Percentiles rank a stretch among this genome's conserved stretches.
phyloP scores from a whole-genome alignment of 2,329 filamentous ascomycete genomes.

The Nemania serpens region DNA sequence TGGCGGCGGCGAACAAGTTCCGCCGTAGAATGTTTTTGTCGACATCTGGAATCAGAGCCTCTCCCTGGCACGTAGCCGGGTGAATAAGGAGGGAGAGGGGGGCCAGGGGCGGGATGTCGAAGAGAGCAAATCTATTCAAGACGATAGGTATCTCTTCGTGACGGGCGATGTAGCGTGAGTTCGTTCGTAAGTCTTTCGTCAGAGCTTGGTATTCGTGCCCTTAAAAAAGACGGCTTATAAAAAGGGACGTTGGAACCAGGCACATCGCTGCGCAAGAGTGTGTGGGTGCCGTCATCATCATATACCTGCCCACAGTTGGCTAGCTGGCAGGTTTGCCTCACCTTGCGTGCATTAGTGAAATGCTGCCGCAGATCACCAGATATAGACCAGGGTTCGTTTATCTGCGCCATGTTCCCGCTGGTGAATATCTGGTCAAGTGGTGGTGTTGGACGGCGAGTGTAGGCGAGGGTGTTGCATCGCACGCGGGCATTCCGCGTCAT shows the following conservation, averaged over 20 bases:
- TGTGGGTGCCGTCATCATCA: slow-evolving; percentile 19
- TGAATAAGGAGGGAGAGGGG: no score
- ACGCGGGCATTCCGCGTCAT: no score
- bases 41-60: neutral
- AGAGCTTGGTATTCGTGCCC: neutral
- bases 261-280: neutral
- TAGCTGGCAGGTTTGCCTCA: neutral
- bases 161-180: no score
- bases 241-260: neutral
- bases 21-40: neutral
- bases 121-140: no score
- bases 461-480: no score
- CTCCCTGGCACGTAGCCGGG: no score
- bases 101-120: no score
- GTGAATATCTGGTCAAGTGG: no score
- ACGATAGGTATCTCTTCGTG: no score
- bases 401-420: no score
- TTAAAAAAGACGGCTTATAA: neutral
- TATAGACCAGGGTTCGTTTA: no score
- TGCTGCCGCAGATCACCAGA: neutral
- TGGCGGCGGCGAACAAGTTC: slow-evolving; percentile 12
- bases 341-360: neutral
- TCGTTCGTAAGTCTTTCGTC: neutral
- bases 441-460: no score
- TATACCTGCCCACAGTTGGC: neutral